Base-by-base conservation (phyloP, 371 early-diverging fungal species). In the Rhizopus sp. region DNA sequence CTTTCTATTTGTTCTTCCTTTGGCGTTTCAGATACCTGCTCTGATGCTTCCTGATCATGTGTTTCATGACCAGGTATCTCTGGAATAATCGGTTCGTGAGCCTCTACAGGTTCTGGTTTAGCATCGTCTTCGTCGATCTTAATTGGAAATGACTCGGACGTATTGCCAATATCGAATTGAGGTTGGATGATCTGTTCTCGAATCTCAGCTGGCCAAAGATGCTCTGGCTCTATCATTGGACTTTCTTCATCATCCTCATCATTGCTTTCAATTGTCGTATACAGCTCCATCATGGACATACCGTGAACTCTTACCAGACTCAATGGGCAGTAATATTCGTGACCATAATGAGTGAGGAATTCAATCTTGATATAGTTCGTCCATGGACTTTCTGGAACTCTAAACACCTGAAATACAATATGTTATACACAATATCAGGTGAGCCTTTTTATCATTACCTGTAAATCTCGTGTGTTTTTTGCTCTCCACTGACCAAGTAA, bases 271-370 rank as follows among this genome's bases (percentile, higher is more conserved):
- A 88, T 85, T 23, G 79, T 75, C 49, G 88, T 86, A 53, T 86
- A 88, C 44, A 91, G 91, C 63, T 96, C 97, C 82, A 95, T 83
- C 82, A 94, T 93, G 0, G 95, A 90, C 42, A 88, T 88, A 2
- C 99, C 98, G 66, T 91, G 92, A 0, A 96, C 97, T 17, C 87
- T 81, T 37, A 99, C 68, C 31, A 93, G 69, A 42, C 89, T 93
- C 4, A 99, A 59, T 5, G 98, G 98, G 69, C 99, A 99, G 67
- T 94, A 97, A 59, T 86, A 93, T 68, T 99, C 95, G 41, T 77
- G 70, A 16, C 98, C 96, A 68, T 95, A 95, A 60, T 96, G 93
- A 5, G 85, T 84, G 32, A 90, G 37, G 63, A 99, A 93, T 56
- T 96, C 95, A 52, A 97, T 83, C 37, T 88, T 84, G 48, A 97